Evolutionary conservation across 1,139 yeast genomes (phyloP), one percentile per base, ranked within the genome.

Genomic region (Blastobotrys petasosporus): DNA sequence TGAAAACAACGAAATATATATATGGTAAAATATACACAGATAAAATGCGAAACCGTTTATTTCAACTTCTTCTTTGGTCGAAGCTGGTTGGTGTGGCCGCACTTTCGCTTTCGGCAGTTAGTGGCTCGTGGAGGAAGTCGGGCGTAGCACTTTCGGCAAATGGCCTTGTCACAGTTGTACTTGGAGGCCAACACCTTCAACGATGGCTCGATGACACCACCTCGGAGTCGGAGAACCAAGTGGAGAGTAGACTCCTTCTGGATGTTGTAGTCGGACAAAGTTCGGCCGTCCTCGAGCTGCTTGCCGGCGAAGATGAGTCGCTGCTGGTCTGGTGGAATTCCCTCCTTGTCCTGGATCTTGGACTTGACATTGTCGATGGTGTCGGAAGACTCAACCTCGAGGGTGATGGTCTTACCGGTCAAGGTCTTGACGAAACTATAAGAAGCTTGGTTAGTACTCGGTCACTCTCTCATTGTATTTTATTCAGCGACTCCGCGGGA

Each of bases 21-120:
- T 20, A 20, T 20, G 25, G 25, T 20, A 20, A 20, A 20, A 20
- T 20, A 20, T 20, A 20, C 25, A 20, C 25, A 20, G 25, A 20
- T 20, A 20, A 34, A 12, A 31, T 15, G 49, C 54, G 53, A 74
- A 20, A 73, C 69, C 69, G 76, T 72, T 77, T 79, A 90, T 82
- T 90, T 90, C 76, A 88, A 85, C 88, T 92, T 92, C 95, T 92
- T 92, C 95, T 90, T 90, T 79, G 97, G 97, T 82, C 97, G 88
- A 77, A 92, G 86, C 82, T 92, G 98, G 82, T 92, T 92, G 75
- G 96, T 81, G 94, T 92, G 98, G 70, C 98, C 98, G 78, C 98
- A 92, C 84, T 92, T 92, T 87, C 97, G 88, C 97, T 92, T 92
- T 82, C 98, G 88, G 84, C 98, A 92, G 96, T 92, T 92, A 77